Evolutionary conservation across 371 early-diverging fungal species (phyloP).

Genomic region (Lichtheimia ramosa): DNA sequence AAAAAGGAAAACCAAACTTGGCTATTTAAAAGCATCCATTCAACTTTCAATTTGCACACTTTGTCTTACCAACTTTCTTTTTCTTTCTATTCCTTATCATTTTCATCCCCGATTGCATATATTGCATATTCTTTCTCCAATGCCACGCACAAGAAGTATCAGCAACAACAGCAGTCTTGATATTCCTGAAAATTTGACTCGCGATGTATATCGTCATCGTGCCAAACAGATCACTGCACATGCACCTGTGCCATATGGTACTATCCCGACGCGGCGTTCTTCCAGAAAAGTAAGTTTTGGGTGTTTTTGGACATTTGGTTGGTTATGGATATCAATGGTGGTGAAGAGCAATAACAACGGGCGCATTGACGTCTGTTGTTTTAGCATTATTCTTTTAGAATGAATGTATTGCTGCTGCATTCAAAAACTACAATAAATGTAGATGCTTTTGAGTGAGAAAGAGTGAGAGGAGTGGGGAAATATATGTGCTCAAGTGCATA

Average conservation of each 20-base stretch:
- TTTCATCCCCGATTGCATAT: not conserved
- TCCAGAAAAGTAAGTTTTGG: conserved; percentile 7
- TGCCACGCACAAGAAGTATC: too few relatives aligned
- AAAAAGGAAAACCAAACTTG: too few relatives aligned
- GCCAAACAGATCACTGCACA: conserved; percentile 9
- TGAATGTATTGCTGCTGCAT: conserved; percentile 1
- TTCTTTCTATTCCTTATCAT: not conserved
- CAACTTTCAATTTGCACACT: not conserved
- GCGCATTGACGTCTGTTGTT: too few relatives aligned
- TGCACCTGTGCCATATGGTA: conserved; percentile 27
- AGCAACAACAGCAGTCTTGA: too few relatives aligned
- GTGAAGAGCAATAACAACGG: too few relatives aligned
- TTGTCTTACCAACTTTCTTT: not conserved
- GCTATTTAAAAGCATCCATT: not conserved
- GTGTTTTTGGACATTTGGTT: too few relatives aligned
- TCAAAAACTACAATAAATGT: not conserved
- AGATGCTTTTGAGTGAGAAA: not conserved
- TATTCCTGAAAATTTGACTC: too few relatives aligned
- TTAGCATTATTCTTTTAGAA: conserved; percentile 4
- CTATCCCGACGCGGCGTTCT: conserved; percentile 19
- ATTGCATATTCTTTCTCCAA: not conserved
- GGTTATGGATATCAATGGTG: too few relatives aligned
- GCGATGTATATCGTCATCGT: conserved; percentile 5
- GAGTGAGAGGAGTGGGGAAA: not conserved
- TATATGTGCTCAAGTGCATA: too few relatives aligned